A percentile compares a stretch with the other conserved stretches of the same genome.
Evolutionary conservation across 371 early-diverging fungal genomes (phyloP).

Genomic region (Lichtheimia corymbifera): DNA sequence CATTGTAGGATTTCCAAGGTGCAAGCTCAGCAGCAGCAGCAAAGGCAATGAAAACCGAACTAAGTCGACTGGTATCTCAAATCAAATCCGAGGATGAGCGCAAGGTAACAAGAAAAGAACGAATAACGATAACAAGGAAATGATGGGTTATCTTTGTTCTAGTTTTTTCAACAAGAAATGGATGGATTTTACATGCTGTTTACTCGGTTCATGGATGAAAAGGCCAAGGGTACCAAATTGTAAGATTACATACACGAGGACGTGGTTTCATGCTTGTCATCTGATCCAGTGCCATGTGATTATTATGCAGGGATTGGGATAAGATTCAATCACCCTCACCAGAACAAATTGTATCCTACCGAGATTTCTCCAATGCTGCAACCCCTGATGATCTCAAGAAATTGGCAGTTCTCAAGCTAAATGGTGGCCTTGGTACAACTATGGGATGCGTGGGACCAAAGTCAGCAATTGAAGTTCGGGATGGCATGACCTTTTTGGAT

Average conservation of each 20-base stretch:
- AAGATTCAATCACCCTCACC: slow-evolving; percentile 89
- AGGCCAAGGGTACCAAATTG: slow-evolving; percentile 81
- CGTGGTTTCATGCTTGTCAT: slow-evolving; percentile 8
- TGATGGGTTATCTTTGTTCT: neutral
- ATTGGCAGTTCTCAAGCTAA: slow-evolving; percentile 98
- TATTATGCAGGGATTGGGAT: slow-evolving; percentile 78
- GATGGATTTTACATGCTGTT: slow-evolving; percentile 91
- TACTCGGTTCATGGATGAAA: slow-evolving; percentile 82
- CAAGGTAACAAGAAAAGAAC: slow-evolving; percentile 40
- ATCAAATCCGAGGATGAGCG: slow-evolving; percentile 54
- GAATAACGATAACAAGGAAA: neutral
- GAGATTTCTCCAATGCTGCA: slow-evolving; percentile 56
- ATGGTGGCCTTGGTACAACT: slow-evolving; percentile 99
- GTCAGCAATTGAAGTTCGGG: slow-evolving; percentile 97
- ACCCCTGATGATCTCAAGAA: slow-evolving; percentile 76
- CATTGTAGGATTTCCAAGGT: slow-evolving; percentile 62
- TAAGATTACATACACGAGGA: slow-evolving; percentile 40
- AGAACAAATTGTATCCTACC: slow-evolving; percentile 84
- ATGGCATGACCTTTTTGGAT: slow-evolving; percentile 98
- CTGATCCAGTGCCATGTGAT: neutral
- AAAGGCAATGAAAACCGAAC: slow-evolving; percentile 64
- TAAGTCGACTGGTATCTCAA: slow-evolving; percentile 51
- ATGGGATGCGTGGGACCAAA: slow-evolving; percentile 99
- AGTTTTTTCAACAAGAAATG: slow-evolving; percentile 59
- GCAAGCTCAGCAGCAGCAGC: slow-evolving; percentile 68